Percentiles rank a stretch among this genome's conserved stretches.
Conservation (phyloP, 306 rosid genomes). For the Alnus rubra region DNA sequence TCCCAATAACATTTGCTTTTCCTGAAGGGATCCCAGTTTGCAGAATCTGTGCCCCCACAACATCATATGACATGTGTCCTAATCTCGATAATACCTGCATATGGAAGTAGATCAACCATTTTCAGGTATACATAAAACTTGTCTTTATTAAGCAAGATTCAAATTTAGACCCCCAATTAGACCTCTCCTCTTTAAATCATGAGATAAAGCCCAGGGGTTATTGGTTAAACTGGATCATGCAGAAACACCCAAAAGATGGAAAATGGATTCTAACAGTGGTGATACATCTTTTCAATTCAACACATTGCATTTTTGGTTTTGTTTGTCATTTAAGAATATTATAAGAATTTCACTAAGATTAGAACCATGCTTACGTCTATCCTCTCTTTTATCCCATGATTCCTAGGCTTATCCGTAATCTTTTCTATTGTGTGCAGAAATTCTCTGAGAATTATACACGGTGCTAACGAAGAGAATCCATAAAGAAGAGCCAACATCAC, state of each 20-base stretch:
- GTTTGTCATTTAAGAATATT: not conserved
- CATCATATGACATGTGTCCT: slow-evolving; percentile 96
- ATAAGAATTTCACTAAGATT: slow-evolving; percentile 9
- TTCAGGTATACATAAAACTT: not conserved
- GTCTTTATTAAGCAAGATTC: not conserved
- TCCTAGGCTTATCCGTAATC: not conserved
- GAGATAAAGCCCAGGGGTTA: not conserved
- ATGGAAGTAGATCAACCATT: slow-evolving; percentile 23
- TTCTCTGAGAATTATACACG: slow-evolving; percentile 1
- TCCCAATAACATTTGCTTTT: slow-evolving; percentile 88
- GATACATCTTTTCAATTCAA: not conserved
- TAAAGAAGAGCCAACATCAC: not conserved
- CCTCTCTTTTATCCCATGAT: not conserved
- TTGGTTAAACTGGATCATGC: slow-evolving; percentile 4
- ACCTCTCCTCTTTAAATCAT: not conserved
- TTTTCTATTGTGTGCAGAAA: not conserved
- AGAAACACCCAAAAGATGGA: slow-evolving; percentile 3
- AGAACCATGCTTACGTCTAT: not conserved
- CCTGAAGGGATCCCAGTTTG: slow-evolving; percentile 95
- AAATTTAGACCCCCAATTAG: not conserved
- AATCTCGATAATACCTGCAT: slow-evolving; percentile 80
- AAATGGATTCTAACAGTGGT: not conserved
- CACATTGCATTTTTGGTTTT: not conserved
- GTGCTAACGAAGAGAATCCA: slow-evolving; percentile 7
- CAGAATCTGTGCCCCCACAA: slow-evolving; percentile 89